phyloP scores from a whole-genome alignment of 2,329 filamentous ascomycete species.

The Aspergillus tanneri region DNA sequence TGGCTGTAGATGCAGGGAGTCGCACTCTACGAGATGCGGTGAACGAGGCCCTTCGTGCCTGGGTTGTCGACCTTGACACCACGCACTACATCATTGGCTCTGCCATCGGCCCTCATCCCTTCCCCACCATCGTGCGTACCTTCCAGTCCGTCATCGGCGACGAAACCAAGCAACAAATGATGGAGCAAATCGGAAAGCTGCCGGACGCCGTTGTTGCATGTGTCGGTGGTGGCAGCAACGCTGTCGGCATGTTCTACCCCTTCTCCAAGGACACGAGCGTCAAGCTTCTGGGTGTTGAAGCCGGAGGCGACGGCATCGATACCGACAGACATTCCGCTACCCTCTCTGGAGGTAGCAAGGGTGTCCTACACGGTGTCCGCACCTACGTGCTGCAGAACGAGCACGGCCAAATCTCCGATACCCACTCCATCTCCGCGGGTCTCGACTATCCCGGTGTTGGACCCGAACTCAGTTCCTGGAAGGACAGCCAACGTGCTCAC shows the following conservation, averaged over 20 bases:
- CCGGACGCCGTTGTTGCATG: constrained; percentile 96
- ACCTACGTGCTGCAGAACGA: constrained; percentile 93
- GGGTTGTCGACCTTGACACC: constrained; percentile 88
- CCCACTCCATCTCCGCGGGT: constrained; percentile 93
- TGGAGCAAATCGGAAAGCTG: constrained; percentile 77
- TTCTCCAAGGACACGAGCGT: constrained; percentile 83
- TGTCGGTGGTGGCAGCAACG: constrained; percentile 93
- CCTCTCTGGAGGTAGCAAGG: constrained; percentile 79
- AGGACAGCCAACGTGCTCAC: constrained; percentile 79
- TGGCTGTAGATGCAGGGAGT: constrained; percentile 88
- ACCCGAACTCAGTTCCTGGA: constrained; percentile 88
- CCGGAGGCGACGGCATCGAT: constrained; percentile 87
- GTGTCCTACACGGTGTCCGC: constrained; percentile 90
- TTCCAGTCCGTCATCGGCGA: constrained; percentile 96
- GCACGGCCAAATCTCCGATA: constrained; percentile 90
- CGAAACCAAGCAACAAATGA: constrained; percentile 92
- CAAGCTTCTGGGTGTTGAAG: constrained; percentile 89
- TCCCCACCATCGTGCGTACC: constrained; percentile 93
- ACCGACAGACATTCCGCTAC: constrained; percentile 85
- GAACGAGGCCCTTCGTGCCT: constrained; percentile 91
- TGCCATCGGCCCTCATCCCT: constrained; percentile 94
- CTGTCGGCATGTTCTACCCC: constrained; percentile 96
- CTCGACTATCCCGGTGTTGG: constrained; percentile 97
- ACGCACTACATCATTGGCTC: constrained; percentile 99
- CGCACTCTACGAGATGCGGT: constrained; percentile 82